phyloP scores from a whole-genome alignment of 2,329 filamentous ascomycete species.

The Kalmusia sp. region DNA sequence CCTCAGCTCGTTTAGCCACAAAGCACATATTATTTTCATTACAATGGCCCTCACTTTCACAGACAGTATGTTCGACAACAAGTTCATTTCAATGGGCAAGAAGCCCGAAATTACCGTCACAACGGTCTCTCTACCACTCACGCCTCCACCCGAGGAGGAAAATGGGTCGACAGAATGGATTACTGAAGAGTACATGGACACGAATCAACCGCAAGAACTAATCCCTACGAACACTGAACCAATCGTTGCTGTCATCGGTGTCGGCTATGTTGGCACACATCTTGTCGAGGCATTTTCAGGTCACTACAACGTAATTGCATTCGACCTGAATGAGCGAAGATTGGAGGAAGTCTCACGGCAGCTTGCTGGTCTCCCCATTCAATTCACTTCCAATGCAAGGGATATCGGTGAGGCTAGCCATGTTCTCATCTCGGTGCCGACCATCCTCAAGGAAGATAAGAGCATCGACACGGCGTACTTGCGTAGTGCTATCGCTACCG shows the following conservation, averaged over 20 bases:
- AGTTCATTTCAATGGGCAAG: background rate
- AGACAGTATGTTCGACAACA: constrained; percentile 11
- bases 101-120: constrained; percentile 8
- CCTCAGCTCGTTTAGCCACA: too few species aligned
- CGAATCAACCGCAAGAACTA: background rate
- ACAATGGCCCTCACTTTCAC: constrained; percentile 13
- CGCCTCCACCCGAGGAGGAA: constrained; percentile 11
- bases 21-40: background rate
- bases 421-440: constrained; percentile 63
- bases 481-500: constrained; percentile 52
- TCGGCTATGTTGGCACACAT: background rate
- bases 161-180: background rate
- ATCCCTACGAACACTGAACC: background rate
- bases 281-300: background rate
- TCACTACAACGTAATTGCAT: background rate
- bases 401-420: constrained; percentile 56
- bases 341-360: constrained; percentile 6
- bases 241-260: constrained; percentile 4
- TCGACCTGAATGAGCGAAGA: constrained; percentile 8
- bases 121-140: constrained; percentile 9
- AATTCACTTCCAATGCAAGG: constrained; percentile 29
- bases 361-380: constrained; percentile 12
- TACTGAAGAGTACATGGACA: background rate
- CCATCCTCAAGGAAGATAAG: constrained; percentile 56
- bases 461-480: constrained; percentile 58